Conservation (phyloP, 2,329 filamentous ascomycete genomes). For the Botrytis fragariae region DNA sequence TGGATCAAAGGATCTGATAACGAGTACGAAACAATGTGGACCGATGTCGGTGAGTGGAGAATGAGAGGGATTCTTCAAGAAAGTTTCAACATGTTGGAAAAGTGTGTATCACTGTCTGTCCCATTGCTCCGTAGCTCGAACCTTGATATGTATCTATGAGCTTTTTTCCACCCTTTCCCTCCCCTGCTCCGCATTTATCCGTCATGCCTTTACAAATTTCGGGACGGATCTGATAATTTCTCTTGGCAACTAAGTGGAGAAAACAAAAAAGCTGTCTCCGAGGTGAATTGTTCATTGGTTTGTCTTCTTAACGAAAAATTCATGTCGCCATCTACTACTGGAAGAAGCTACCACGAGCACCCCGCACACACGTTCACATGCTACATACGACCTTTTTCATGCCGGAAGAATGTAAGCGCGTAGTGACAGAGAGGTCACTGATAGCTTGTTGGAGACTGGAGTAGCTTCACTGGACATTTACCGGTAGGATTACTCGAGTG, state of each 20-base stretch:
- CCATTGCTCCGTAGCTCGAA: not conserved
- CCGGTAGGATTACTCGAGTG: not conserved
- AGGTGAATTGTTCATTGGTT: not conserved
- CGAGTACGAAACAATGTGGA: constrained; percentile 10
- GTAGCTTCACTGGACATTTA: not conserved
- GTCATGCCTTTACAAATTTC: constrained; percentile 3
- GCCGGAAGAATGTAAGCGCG: not conserved
- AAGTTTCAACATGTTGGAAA: not conserved
- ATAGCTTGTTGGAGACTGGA: not conserved
- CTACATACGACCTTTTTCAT: not conserved
- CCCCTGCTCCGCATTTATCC: constrained; percentile 12
- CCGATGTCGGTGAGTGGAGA: constrained; percentile 15
- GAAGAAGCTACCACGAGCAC: not conserved
- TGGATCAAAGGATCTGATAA: constrained; percentile 15
- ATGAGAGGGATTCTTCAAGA: not conserved
- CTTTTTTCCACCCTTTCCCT: not conserved
- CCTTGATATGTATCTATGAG: not conserved
- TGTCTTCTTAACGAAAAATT: not conserved
- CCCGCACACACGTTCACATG: not conserved
- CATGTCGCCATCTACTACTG: not conserved
- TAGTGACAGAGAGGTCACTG: not conserved
- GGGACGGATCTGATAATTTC: constrained; percentile 21
- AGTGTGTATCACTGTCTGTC: not conserved
- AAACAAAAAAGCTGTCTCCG: not conserved
- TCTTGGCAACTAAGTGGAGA: constrained; percentile 15